phyloP scores from a whole-genome alignment of 805 yeast genomes.

The Pichia kluyveri region DNA sequence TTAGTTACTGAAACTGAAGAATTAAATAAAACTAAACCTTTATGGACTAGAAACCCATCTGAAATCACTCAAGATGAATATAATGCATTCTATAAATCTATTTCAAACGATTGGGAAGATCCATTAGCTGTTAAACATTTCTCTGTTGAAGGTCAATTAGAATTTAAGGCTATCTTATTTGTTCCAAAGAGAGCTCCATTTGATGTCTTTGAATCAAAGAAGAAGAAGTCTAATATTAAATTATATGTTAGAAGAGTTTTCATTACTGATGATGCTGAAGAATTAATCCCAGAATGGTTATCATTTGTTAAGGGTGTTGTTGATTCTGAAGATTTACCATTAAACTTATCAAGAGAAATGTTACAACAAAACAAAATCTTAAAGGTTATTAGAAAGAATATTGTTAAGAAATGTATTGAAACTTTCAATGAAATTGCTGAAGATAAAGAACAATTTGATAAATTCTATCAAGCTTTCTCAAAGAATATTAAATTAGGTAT shows the following conservation, averaged over 20 bases:
- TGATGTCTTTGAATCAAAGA: conserved; percentile 95
- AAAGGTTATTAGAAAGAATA: conserved; percentile 98
- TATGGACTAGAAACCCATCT: conserved; percentile 98
- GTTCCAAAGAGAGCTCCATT: conserved; percentile 99
- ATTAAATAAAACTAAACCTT: conserved; percentile 96
- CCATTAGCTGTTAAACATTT: conserved; percentile 99
- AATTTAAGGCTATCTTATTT: conserved; percentile 95
- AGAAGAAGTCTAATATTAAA: conserved; percentile 98
- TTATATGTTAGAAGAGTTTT: conserved; percentile 98
- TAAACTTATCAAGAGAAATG: conserved; percentile 99
- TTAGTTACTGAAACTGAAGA: conserved; percentile 93
- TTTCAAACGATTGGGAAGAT: conserved; percentile 99
- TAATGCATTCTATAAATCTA: conserved; percentile 98
- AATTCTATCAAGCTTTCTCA: conserved; percentile 95
- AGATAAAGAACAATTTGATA: conserved; percentile 96
- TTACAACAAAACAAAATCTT: conserved; percentile 99
- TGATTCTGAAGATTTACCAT: conserved; percentile 98
- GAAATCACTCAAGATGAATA: conserved; percentile 97
- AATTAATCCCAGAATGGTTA: conserved; percentile 98
- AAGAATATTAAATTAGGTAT: conserved; percentile 98
- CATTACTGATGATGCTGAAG: conserved; percentile 99
- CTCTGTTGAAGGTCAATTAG: conserved; percentile 99
- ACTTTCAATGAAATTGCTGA: conserved; percentile 99
- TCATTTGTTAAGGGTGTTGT: conserved; percentile 98
- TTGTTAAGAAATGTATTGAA: conserved; percentile 96